Base-by-base conservation (phyloP, 2,329 filamentous ascomycete species). In the Fusarium fujikuroi region DNA sequence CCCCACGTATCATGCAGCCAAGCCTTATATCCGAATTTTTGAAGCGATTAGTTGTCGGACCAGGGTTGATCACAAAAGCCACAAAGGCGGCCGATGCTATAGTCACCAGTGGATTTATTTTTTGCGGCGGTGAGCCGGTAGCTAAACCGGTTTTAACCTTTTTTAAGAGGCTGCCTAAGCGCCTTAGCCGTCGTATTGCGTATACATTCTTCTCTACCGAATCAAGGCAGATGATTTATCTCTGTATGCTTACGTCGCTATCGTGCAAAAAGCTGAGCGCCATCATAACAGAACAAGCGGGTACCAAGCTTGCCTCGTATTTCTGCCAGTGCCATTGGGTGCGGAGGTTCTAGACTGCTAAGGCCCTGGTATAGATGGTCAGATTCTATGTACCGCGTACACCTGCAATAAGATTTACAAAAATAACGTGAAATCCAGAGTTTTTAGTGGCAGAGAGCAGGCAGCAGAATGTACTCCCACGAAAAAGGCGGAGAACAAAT, bases 401-500 rank as follows among this genome's bases (percentile, higher is more conserved):
- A 28, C 47, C 19, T 30, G 23, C 9, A 18, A 23, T n/a, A 7
- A 12, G 23, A 21, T 14, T 2, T 16, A 2, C 14, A 9, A 18
- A 25, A 36, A 2, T 14, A 9, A 7, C 9, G 21, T 14, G 8
- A 5, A 32, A n/a, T 18, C 15, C 4, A 8, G 9, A 54, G 15
- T 11, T 30, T 2, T 18, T 3, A 25, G 53, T 14, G 28, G n/a
- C 2, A 43, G 28, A 21, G 14, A 34, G 0, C 21, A 57, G 30
- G n/a, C 30, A 47, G 5, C 18, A 46, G 7, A 18, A 34, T 8
- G 9, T 7, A 0, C 7, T 21, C 19, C 7, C 4, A 5, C 14
- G 9, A 11, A 47, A 58, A 58, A 36, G 54, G 23, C 23, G 30
- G n/a, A 32, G n/a, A n/a, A 25, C 9, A 37, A 49, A 28, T 19